Evolutionary conservation across 768 basidiomycete genomes (phyloP).

Genomic region (Xanthoconium purpureum): DNA sequence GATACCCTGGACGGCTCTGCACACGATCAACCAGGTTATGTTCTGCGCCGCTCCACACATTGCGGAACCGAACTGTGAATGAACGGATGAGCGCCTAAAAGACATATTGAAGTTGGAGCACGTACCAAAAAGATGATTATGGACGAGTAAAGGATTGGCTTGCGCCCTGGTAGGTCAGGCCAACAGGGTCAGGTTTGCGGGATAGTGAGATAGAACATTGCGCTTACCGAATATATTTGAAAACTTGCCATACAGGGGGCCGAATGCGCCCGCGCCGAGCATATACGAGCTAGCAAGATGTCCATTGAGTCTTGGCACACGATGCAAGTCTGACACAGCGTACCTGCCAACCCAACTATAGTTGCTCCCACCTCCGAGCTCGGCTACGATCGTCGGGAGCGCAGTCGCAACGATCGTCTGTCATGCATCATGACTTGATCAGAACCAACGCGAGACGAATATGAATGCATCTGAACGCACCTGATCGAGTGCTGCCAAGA

Average conservation of each 20-base stretch:
- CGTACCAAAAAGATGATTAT: slow-evolving; percentile 66
- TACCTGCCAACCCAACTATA: slow-evolving; percentile 78
- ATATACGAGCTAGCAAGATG: slow-evolving; percentile 60
- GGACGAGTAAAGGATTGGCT: slow-evolving; percentile 64
- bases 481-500: slow-evolving; percentile 56
- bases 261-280: slow-evolving; percentile 61
- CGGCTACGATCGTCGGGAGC: slow-evolving; percentile 67
- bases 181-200: slow-evolving; percentile 14
- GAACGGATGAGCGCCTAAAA: not conserved
- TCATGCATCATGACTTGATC: not conserved
- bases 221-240: slow-evolving; percentile 51
- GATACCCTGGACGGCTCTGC: slow-evolving; percentile 78
- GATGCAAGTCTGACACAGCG: slow-evolving; percentile 1
- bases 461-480: slow-evolving; percentile 29
- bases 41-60: slow-evolving; percentile 78
- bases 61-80: slow-evolving; percentile 65
- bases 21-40: slow-evolving; percentile 75
- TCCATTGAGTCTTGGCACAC: not conserved
- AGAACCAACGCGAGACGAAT: not conserved
- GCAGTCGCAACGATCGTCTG: slow-evolving; percentile 72
- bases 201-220: too few species aligned
- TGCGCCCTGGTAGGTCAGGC: slow-evolving; percentile 44
- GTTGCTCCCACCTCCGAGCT: slow-evolving; percentile 58
- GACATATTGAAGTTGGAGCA: not conserved
- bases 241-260: slow-evolving; percentile 76